Evolutionary conservation across 345 rosid species (phyloP), one percentile per base, ranked within the genome.

Genomic region (Citrus hindsii): DNA sequence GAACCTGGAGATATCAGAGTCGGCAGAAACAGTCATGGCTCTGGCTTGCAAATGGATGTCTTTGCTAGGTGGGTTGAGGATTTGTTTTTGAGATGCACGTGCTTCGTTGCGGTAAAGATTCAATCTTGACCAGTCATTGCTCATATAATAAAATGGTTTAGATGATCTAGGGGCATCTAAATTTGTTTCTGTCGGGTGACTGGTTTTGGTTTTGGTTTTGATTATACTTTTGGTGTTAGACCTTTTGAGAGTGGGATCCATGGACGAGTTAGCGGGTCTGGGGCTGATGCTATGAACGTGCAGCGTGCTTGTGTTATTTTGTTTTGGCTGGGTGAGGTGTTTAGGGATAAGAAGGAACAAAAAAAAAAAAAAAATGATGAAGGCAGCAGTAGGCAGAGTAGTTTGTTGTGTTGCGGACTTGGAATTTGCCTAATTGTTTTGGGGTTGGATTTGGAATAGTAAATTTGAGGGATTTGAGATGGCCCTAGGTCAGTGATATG

Each of bases 11-110:
- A 85, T 74, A 75, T 79, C 90, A 53, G 86, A 86, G 81, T 87
- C 91, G 25, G 91, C 91, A 3, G 93, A 90, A 67, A 80, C 71
- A 6, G 82, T 80, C 88, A 87, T 51, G 82, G 90, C 75, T 82
- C 84, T 88, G 80, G 89, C 90, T 77, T 88, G 90, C 82, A 85
- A 82, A 73, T 59, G 87, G 67, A 76, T 75, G 74, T 83, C 88
- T 24, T 37, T 58, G 62, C 58, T 32, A 53, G 78, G 28, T 1
- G 82, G 73, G 73, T 60, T 67, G 32, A 4, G 25, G 56, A 27
- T 55, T 56, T 73, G 73, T 62, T 59, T 66, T 22, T 78, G 73
- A 77, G 32, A 77, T 83, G 87, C 14, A 65, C 38, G 81, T 32
- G 72, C 76, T 19, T 74, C 72, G 77, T 56, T 80, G 42, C 61